A percentile compares a stretch with the other conserved stretches of the same genome.
These are phyloP conservation scores for Lodderomyces beijingensis DNA, from an alignment of 1,139 yeast species.

Conservation along the genomic window DNA sequence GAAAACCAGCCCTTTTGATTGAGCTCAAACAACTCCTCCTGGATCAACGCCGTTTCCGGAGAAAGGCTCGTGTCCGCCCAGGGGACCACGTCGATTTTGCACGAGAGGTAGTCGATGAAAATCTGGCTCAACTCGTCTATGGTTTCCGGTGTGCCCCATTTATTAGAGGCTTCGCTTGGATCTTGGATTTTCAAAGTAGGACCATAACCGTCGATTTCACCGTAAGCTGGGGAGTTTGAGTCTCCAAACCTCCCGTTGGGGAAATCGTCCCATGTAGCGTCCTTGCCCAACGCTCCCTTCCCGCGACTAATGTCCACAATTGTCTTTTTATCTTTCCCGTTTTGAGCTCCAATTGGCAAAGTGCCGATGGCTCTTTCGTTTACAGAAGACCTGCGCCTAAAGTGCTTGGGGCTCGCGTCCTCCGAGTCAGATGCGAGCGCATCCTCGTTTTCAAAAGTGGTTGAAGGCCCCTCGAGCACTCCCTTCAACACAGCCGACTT, in stretches of 20 bases:
- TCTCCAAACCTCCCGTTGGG: conserved; percentile 98
- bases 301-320: conserved; percentile 79
- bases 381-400: conserved; percentile 42
- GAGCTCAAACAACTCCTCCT: conserved; percentile 78
- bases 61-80: conserved; percentile 87
- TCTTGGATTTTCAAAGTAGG: conserved; percentile 75
- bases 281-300: conserved; percentile 80
- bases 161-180: conserved; percentile 60
- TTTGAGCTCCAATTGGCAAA: conserved; percentile 5
- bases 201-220: conserved; percentile 97
- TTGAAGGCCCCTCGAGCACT: conserved; percentile 17
- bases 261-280: conserved; percentile 98
- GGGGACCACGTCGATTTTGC: conserved; percentile 74
- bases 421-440: conserved; percentile 32
- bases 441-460: conserved; percentile 21
- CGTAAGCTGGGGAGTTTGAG: conserved; percentile 94
- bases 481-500: conserved; percentile 47
- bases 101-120: conserved; percentile 71
- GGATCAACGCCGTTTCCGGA: conserved; percentile 88
- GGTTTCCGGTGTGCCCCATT: conserved; percentile 83
- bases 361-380: conserved; percentile 36
- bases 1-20: conserved; percentile 79
- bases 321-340: conserved; percentile 46
- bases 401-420: conserved; percentile 11
- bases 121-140: conserved; percentile 59